These are phyloP conservation scores for Citrus glauca DNA, from an alignment of 345 rosid genomes.

Conservation along the genomic window DNA sequence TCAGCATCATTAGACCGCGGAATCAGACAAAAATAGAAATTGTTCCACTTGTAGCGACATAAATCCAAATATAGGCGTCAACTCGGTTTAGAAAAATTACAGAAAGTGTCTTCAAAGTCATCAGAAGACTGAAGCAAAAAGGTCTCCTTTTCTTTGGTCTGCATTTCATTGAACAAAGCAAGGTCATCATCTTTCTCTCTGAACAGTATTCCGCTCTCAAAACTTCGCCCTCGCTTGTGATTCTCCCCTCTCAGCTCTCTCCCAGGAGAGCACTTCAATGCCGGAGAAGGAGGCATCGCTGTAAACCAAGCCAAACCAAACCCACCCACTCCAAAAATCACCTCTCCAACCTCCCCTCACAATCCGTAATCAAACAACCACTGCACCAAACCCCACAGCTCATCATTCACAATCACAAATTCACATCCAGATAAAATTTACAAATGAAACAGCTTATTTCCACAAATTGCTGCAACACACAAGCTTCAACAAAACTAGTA, in stretches of 20 bases:
- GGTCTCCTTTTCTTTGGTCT: constrained; percentile 69
- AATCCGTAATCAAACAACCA: not conserved
- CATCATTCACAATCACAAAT: constrained; percentile 10
- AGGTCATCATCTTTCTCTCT: constrained; percentile 86
- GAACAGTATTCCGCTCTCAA: constrained; percentile 60
- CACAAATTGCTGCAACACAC: not conserved
- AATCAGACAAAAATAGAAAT: constrained; percentile 10
- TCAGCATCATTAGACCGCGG: constrained; percentile 11
- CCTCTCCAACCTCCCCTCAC: constrained; percentile 12
- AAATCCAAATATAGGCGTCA: constrained; percentile 7
- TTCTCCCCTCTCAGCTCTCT: constrained; percentile 55
- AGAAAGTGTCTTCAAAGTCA: constrained; percentile 78
- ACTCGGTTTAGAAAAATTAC: constrained; percentile 48
- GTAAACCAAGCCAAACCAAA: not conserved
- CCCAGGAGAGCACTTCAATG: constrained; percentile 71
- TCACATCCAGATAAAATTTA: not conserved
- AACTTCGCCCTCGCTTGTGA: constrained; percentile 72
- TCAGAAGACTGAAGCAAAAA: constrained; percentile 82
- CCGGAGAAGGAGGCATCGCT: constrained; percentile 91
- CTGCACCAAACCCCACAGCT: constrained; percentile 12
- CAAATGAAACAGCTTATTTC: not conserved
- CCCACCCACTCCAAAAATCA: constrained; percentile 8
- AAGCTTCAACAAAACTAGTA: not conserved
- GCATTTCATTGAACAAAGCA: constrained; percentile 85
- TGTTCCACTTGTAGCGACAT: not conserved